These are phyloP conservation scores for Maudiozyma barnettii DNA, from an alignment of 805 yeast genomes.

Conservation along the genomic window DNA sequence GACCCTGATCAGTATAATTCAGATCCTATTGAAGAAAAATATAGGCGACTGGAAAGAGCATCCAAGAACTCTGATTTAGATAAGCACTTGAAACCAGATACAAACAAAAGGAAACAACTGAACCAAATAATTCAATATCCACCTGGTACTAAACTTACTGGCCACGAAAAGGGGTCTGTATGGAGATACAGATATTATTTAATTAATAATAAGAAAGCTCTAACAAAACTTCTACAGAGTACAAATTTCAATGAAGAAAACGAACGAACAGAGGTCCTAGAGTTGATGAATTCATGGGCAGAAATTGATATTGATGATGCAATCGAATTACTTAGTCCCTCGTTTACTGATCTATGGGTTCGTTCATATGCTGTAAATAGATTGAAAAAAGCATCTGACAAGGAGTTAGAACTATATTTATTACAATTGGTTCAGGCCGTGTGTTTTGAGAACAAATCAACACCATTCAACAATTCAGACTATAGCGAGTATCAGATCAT, in stretches of 20 bases:
- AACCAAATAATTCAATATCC: slow-evolving; percentile 62
- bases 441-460: slow-evolving; percentile 51
- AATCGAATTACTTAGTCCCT: slow-evolving; percentile 72
- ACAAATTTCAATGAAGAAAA: slow-evolving; percentile 80
- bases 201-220: slow-evolving; percentile 53
- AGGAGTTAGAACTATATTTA: slow-evolving; percentile 70
- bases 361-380: slow-evolving; percentile 85
- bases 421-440: slow-evolving; percentile 88
- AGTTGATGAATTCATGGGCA: slow-evolving; percentile 58
- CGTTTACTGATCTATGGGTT: slow-evolving; percentile 62
- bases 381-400: slow-evolving; percentile 65
- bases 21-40: slow-evolving; percentile 85
- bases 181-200: slow-evolving; percentile 88
- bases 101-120: slow-evolving; percentile 68
- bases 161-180: slow-evolving; percentile 73
- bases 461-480: slow-evolving; percentile 20
- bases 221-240: slow-evolving; percentile 77
- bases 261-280: slow-evolving; percentile 73
- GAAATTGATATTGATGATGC: slow-evolving; percentile 79
- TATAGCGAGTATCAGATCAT: slow-evolving; percentile 33
- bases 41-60: slow-evolving; percentile 73
- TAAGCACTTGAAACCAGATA: slow-evolving; percentile 79
- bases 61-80: slow-evolving; percentile 71
- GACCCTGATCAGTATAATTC: slow-evolving; percentile 61
- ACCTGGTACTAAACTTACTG: slow-evolving; percentile 71